A percentile compares a stretch with the other conserved stretches of the same genome.
Conservation (phyloP, 73 alveolate species). For the Paramecium tetraurelia region DNA sequence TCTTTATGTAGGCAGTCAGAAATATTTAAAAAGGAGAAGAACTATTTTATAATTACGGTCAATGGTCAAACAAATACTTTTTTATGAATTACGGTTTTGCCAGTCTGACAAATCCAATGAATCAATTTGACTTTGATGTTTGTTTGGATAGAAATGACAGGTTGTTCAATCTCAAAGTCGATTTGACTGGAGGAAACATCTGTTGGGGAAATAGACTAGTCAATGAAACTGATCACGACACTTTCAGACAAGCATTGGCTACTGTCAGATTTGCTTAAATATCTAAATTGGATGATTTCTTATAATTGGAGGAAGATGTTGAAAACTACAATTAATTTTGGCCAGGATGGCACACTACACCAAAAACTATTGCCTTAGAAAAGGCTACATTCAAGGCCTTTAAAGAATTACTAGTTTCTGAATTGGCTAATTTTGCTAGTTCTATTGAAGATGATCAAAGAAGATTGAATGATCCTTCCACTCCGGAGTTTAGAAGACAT, state of each 20-base stretch:
- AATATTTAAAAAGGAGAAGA: slow-evolving; percentile 82
- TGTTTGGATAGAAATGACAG: slow-evolving; percentile 74
- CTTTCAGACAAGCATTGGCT: slow-evolving; percentile 66
- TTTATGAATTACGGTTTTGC: slow-evolving; percentile 92
- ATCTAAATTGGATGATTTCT: slow-evolving; percentile 45
- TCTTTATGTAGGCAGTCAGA: slow-evolving; percentile 86
- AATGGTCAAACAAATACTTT: slow-evolving; percentile 88
- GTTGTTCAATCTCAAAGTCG: slow-evolving; percentile 64
- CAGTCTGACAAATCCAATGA: slow-evolving; percentile 81
- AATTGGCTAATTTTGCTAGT: background rate
- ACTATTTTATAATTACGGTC: slow-evolving; percentile 91
- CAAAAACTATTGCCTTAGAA: background rate
- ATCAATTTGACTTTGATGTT: slow-evolving; percentile 81
- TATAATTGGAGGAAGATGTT: background rate
- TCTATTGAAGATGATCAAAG: slow-evolving; percentile 44
- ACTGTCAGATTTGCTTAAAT: slow-evolving; percentile 65
- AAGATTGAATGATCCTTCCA: slow-evolving; percentile 28
- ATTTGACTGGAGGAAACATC: slow-evolving; percentile 54
- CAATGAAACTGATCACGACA: slow-evolving; percentile 71
- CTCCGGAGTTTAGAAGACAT: slow-evolving; percentile 49
- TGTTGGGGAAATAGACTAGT: slow-evolving; percentile 68
- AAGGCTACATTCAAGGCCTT: background rate
- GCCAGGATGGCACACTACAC: slow-evolving; percentile 56
- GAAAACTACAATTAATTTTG: background rate
- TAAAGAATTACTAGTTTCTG: background rate